Percentiles rank a stretch among this genome's conserved stretches.
Evolutionary conservation across 2,329 filamentous ascomycete species (phyloP).

Genomic region (Neonectria ditissima): DNA sequence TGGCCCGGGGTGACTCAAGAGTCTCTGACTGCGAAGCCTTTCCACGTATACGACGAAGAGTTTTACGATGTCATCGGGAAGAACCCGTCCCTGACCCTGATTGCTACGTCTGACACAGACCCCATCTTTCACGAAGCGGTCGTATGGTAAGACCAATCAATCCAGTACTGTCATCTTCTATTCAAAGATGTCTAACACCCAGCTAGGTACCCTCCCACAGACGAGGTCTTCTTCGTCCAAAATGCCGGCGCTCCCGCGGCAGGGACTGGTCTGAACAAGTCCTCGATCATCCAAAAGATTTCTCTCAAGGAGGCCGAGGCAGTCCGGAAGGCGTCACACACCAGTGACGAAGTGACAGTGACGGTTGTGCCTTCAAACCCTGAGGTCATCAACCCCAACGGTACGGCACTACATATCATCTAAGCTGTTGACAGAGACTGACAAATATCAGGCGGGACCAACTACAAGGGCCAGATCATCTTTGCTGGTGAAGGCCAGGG

Average conservation of each 20-base stretch:
- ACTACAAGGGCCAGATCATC: constrained; percentile 62
- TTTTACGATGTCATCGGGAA: constrained; percentile 63
- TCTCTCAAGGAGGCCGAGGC: constrained; percentile 57
- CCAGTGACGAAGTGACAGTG: constrained; percentile 53
- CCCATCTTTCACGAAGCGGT: constrained; percentile 68
- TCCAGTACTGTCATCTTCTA: neutral
- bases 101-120: constrained; percentile 57
- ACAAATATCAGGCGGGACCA: constrained; percentile 57
- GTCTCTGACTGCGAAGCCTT: constrained; percentile 37
- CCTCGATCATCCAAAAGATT: constrained; percentile 63
- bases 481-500: constrained; percentile 65
- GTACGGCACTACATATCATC: constrained; percentile 40
- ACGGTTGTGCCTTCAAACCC: constrained; percentile 56
- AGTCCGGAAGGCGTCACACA: constrained; percentile 22
- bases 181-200: neutral
- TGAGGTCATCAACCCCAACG: constrained; percentile 62
- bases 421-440: neutral
- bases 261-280: constrained; percentile 64
- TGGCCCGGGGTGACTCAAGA: constrained; percentile 41
- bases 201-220: constrained; percentile 54
- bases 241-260: constrained; percentile 60
- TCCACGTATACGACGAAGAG: constrained; percentile 58
- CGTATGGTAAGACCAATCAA: constrained; percentile 52
- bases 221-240: constrained; percentile 67
- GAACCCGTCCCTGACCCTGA: constrained; percentile 61